A percentile compares a stretch with the other conserved stretches of the same genome.
Evolutionary conservation across 1,284 basidiomycete genomes (phyloP).

Genomic region (Polyporus tsugae): DNA sequence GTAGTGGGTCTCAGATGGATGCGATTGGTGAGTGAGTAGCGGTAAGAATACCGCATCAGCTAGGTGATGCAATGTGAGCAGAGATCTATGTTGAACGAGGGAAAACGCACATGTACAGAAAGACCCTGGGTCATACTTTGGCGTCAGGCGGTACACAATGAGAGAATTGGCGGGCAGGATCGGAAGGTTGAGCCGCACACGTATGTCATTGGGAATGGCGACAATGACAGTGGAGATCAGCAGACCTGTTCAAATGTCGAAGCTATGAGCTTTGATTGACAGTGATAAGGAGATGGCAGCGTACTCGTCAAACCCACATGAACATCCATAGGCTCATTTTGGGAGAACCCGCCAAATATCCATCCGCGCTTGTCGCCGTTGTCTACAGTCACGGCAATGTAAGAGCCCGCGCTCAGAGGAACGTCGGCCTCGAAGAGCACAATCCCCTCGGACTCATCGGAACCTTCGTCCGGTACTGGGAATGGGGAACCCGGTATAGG

Average conservation of each 20-base stretch:
- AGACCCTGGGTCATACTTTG: constrained; percentile 28
- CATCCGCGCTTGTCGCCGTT: constrained; percentile 64
- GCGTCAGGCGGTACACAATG: constrained; percentile 65
- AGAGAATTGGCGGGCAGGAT: constrained; percentile 63
- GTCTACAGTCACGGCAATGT: constrained; percentile 62
- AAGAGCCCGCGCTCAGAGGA: constrained; percentile 38
- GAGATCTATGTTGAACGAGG: neutral
- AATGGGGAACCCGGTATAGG: constrained; percentile 60
- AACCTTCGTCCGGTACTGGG: constrained; percentile 70
- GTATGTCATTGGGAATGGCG: constrained; percentile 44
- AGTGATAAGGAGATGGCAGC: constrained; percentile 34
- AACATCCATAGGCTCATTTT: constrained; percentile 42
- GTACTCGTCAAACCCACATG: constrained; percentile 54
- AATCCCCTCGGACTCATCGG: constrained; percentile 77
- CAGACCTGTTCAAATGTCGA: constrained; percentile 22
- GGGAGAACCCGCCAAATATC: constrained; percentile 64
- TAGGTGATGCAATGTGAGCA: neutral
- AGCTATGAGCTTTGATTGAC: constrained; percentile 10
- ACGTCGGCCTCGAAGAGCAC: constrained; percentile 67
- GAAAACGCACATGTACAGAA: constrained; percentile 31
- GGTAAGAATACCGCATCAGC: constrained; percentile 61
- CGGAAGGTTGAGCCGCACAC: constrained; percentile 40
- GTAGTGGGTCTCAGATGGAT: constrained; percentile 73
- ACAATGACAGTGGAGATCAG: constrained; percentile 37
- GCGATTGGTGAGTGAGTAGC: constrained; percentile 64